Base-by-base conservation (phyloP, 2,329 filamentous ascomycete genomes). In the Phaeoacremonium minimum region DNA sequence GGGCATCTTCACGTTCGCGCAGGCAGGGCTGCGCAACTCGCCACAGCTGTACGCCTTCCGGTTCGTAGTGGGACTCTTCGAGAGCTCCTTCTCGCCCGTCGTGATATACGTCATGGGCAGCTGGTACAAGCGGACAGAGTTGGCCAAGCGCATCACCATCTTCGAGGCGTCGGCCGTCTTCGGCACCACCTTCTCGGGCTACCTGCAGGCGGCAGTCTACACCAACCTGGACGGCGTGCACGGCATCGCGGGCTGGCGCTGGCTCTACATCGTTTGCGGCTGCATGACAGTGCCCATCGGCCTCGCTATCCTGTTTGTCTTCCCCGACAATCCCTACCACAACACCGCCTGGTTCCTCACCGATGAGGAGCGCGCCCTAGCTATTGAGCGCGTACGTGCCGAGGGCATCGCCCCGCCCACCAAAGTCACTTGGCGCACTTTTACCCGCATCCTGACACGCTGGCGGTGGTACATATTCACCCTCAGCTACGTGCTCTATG, bases 61-160 rank as follows among this genome's bases (percentile, higher is more conserved):
- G 7, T 60, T 60, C 30, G 28, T 60, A 12, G 41, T 60, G 7
- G 57, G 55, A 6, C 38, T 58, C 15, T 56, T 57, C 18, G 57
- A 59, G 38, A 46, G 41, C 15, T 46, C 46, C 2, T 56, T 55
- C 33, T 57, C 47, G 6, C 56, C 55, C 0, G 45, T 47, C 30
- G 43, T 58, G 7, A 41, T 55, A 9, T 60, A 52, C 28, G 40
- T 59, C 2, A 36, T 60, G 4, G 56, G 55, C 5, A 47, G 45
- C 16, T 57, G 53, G 54, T 56, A 55, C 30, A 56, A 46, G 1
- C 46, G 48, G 31, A 45, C 46, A 1, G 54, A 57, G 32, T 39
- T 56, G 17, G 51, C 49, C 4, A 55, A 56, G 34, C 37, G 53
- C 20, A 44, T 46, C 9, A 50, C 49, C 2, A 29, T 57, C 9